Evolutionary conservation across 148 eudicot genomes (phyloP).

Genomic region (Nepenthes mirabilis): DNA sequence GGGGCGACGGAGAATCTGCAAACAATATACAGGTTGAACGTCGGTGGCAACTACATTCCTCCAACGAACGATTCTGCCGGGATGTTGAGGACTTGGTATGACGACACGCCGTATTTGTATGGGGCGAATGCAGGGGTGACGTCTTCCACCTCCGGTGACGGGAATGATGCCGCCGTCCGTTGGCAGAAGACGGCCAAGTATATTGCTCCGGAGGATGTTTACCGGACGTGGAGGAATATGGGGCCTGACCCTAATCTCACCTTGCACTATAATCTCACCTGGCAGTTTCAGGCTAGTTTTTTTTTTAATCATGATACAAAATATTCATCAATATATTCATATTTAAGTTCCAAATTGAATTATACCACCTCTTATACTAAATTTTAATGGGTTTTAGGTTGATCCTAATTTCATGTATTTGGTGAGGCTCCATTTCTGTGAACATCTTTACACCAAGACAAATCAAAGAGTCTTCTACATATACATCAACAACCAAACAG

Average conservation of each 20-base stretch:
- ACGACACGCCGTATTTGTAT: constrained; percentile 59
- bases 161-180: constrained; percentile 18
- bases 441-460: constrained; percentile 23
- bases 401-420: constrained; percentile 54
- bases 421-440: constrained; percentile 73
- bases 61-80: constrained; percentile 60
- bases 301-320: neutral
- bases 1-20: constrained; percentile 22
- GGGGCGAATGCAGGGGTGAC: constrained; percentile 48
- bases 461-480: constrained; percentile 61
- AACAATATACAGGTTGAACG: constrained; percentile 54
- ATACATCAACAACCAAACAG: constrained; percentile 58
- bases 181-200: constrained; percentile 20
- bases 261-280: constrained; percentile 46
- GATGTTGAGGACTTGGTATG: constrained; percentile 71
- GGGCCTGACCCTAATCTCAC: constrained; percentile 56
- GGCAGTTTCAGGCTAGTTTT: constrained; percentile 36
- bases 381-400: constrained; percentile 21
- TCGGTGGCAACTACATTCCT: constrained; percentile 62
- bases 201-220: constrained; percentile 56
- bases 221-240: constrained; percentile 50
- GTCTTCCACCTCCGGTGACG: constrained; percentile 6
- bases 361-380: neutral
- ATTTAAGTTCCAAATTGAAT: neutral
- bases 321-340: neutral